Evolutionary conservation across 2,329 filamentous ascomycete genomes (phyloP), one percentile per base, ranked within the genome.

Genomic region (Xenosphaeropsis pyriputrescens): DNA sequence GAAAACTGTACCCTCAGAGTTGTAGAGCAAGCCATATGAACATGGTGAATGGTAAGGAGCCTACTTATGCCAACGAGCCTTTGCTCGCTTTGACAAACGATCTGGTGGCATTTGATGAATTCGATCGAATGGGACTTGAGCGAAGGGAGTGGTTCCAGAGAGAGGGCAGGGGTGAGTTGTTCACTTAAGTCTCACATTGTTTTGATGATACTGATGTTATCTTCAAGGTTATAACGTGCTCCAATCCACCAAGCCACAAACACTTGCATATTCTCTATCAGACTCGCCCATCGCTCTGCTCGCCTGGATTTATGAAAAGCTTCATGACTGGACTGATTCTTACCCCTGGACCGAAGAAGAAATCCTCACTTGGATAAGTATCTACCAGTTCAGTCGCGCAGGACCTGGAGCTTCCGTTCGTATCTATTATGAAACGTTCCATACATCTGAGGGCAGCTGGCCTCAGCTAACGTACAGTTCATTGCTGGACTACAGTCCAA

Each of bases 291-390:
- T 83, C 0, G 79, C 70, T 0, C 59, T 85, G 3, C 62, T 89
- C 1, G 72, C 79, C 0, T 91, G 84, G 84, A 75, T 89, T 26
- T 82, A 82, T 46, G 84, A 89, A 57, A 89, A 89, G 53, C 59
- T 89, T 29, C 72, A 79, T 46, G 76, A 82, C 47, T 89, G 82
- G 83, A 76, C 75, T 0, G 81, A 88, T 48, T 49, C 47, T 1
- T 85, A 85, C 50, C 60, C 69, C 0, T 88, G 81, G 81, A 79
- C 72, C 0, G 76, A 85, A 43, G 79, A 86, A 39, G 81, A 88
- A 57, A 67, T 88, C 7, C 58, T 84, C 18, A 83, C 75, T 0
- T 89, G 81, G 83, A 58, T 86, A 1, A 72, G 66, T 36, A 68
- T 88, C 30, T 88, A 88, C 53, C 74, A 69, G 51, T 85, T 85